phyloP scores from a whole-genome alignment of 192 early-diverging fungal species.

The Podila clonocystis region DNA sequence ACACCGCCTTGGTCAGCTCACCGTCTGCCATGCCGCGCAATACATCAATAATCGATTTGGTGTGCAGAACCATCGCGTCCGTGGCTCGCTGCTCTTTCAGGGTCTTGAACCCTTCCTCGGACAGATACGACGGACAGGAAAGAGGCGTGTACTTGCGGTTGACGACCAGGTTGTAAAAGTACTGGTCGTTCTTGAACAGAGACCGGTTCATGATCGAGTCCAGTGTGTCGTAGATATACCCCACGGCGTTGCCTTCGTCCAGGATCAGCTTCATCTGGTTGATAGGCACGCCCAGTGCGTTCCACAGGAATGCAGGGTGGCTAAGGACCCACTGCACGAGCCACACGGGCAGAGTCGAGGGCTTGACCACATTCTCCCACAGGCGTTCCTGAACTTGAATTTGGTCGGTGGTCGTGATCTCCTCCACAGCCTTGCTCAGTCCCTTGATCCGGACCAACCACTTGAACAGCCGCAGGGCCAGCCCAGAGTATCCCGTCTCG shows the following conservation, averaged over 20 bases:
- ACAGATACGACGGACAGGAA: constrained; percentile 82
- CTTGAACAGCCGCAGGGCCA: constrained; percentile 76
- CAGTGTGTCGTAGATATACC: constrained; percentile 85
- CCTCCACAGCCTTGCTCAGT: constrained; percentile 59
- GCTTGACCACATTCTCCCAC: constrained; percentile 74
- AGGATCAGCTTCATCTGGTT: constrained; percentile 89
- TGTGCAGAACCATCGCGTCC: constrained; percentile 81
- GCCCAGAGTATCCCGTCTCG: constrained; percentile 86
- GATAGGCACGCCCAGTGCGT: constrained; percentile 84
- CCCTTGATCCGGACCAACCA: constrained; percentile 68
- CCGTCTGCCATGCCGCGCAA: constrained; percentile 66
- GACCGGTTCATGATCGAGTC: constrained; percentile 77
- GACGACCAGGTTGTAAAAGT: constrained; percentile 86
- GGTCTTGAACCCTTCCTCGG: constrained; percentile 70
- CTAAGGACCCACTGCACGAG: constrained; percentile 73
- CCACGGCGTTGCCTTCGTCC: constrained; percentile 78
- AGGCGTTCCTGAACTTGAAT: constrained; percentile 70
- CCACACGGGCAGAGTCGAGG: constrained; percentile 65
- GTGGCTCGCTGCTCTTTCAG: constrained; percentile 62
- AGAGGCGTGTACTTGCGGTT: constrained; percentile 73
- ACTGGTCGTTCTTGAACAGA: constrained; percentile 76
- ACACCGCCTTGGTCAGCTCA: constrained; percentile 77
- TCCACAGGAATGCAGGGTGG: constrained; percentile 87
- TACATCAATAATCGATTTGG: constrained; percentile 80
- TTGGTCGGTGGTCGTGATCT: constrained; percentile 62